Conservation (phyloP, 164 flowering plant genomes). For the Tetrastigma voinierianum region DNA sequence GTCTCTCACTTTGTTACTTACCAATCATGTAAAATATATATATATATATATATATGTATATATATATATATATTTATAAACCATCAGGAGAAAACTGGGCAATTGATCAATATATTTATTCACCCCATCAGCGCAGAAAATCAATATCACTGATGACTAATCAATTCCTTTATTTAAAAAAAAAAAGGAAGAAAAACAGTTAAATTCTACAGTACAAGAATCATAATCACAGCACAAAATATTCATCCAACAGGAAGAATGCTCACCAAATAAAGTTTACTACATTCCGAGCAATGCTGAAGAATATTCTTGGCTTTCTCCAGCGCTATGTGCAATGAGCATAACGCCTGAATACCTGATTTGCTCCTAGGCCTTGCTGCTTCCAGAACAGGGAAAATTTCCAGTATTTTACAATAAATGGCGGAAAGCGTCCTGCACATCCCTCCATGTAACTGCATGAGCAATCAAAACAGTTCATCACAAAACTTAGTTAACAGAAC, state of each 20-base stretch:
- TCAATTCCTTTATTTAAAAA: background rate
- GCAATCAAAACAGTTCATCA: background rate
- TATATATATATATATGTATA: too few species aligned
- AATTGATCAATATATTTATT: too few species aligned
- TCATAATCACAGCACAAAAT: background rate
- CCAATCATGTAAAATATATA: too few species aligned
- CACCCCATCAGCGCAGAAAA: too few species aligned
- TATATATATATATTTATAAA: too few species aligned
- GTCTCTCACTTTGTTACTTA: too few species aligned
- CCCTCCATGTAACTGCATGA: conserved; percentile 84
- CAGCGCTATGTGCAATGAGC: conserved; percentile 88
- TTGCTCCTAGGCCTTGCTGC: conserved; percentile 92
- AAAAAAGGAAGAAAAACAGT: background rate
- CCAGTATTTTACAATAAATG: conserved; percentile 70
- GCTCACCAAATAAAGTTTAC: conserved; percentile 93
- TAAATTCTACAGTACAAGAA: too few species aligned
- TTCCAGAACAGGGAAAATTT: conserved; percentile 84
- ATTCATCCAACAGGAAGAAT: background rate
- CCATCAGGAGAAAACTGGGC: too few species aligned
- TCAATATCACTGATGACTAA: too few species aligned
- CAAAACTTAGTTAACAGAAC: background rate
- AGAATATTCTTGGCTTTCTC: conserved; percentile 91
- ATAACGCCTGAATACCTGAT: conserved; percentile 93
- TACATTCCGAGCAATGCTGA: conserved; percentile 88
- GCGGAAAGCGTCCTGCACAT: conserved; percentile 77